Base-by-base conservation (phyloP, 805 yeast genomes). In the Metschnikowia chrysomelidarum region DNA sequence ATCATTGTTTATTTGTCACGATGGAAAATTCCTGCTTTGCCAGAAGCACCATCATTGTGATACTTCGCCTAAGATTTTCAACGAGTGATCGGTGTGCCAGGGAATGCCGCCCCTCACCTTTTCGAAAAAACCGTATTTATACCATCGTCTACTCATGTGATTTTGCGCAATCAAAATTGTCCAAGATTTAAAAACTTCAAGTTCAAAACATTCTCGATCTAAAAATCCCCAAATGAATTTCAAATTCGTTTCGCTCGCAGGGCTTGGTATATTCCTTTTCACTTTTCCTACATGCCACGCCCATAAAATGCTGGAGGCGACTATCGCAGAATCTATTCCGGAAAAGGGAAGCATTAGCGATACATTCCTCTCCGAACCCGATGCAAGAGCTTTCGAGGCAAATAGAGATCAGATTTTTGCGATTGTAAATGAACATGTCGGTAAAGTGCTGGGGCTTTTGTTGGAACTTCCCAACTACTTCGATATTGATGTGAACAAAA, bases 401-500 rank as follows among this genome's bases (percentile, higher is more conserved):
- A 4, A 32, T 19, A 16, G 15, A 13, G 35, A 14, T 12, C 9
- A 19, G 14, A 32, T 32, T 2, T n/a, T 24, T 11, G 17, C 13
- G n/a, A 20, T 25, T 12, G 19, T 15, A 5, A n/a, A 19, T 4
- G 30, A 24, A 4, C 28, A 32, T 5, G 13, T 25, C 2, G 12
- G 16, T 6, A 25, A 32, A 19, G 19, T 32, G 10, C 25, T 32
- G 35, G 14, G 25, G 5, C 20, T 19, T 20, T 32, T 32, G 16
- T 6, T 32, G 29, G 35, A 25, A 20, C 20, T 19, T 6, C 30
- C 35, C 9, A 20, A 25, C 20, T 15, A 22, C 20, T 25, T 32
- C 15, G 30, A 24, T 7, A 9, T 32, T 17, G 35, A 31, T 14
- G 19, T 32, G 24, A 25, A 32, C 21, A 25, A 20, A 19, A 20